These are phyloP conservation scores for Xylaria sp. DNA, from an alignment of 2,329 filamentous ascomycete species.

Conservation along the genomic window DNA sequence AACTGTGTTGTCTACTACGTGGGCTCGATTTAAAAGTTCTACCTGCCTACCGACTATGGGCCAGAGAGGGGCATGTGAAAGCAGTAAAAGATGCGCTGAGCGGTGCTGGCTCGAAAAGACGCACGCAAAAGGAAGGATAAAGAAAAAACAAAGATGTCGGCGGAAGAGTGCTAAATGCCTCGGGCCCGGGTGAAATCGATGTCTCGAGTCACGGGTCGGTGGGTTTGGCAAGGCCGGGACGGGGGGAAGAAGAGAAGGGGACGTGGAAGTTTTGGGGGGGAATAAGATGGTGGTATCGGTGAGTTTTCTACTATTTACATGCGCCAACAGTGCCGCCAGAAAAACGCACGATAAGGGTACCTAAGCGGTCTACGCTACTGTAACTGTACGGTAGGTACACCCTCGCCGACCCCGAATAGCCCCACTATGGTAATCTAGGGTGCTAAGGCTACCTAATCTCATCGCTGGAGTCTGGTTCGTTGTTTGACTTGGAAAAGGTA, in stretches of 20 bases:
- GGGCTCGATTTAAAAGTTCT: constrained; percentile 30
- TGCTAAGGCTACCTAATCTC: not conserved
- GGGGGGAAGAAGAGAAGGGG: constrained; percentile 28
- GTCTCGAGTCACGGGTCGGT: constrained; percentile 36
- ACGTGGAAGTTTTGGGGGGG: constrained; percentile 29
- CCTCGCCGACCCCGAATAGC: constrained; percentile 10
- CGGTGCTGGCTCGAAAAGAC: constrained; percentile 25
- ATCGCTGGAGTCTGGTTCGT: not conserved
- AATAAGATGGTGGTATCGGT: constrained; percentile 20
- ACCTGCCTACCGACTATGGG: constrained; percentile 12
- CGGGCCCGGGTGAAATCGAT: constrained; percentile 28
- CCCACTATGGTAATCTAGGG: constrained; percentile 10
- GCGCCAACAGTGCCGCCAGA: constrained; percentile 17
- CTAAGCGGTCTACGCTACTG: not conserved
- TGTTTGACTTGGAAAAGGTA: not conserved
- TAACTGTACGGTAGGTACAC: not conserved
- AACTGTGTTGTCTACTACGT: constrained; percentile 26
- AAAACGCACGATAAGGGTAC: constrained; percentile 24
- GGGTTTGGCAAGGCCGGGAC: constrained; percentile 34
- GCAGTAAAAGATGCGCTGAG: constrained; percentile 23
- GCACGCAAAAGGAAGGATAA: constrained; percentile 16
- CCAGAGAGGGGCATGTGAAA: constrained; percentile 27
- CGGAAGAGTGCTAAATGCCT: constrained; percentile 22
- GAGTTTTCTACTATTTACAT: constrained; percentile 33
- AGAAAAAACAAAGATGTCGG: constrained; percentile 17